Percentiles rank a stretch among this genome's conserved stretches.
phyloP scores from a whole-genome alignment of 2,329 filamentous ascomycete species.

The Coniochaeta pulveracea region DNA sequence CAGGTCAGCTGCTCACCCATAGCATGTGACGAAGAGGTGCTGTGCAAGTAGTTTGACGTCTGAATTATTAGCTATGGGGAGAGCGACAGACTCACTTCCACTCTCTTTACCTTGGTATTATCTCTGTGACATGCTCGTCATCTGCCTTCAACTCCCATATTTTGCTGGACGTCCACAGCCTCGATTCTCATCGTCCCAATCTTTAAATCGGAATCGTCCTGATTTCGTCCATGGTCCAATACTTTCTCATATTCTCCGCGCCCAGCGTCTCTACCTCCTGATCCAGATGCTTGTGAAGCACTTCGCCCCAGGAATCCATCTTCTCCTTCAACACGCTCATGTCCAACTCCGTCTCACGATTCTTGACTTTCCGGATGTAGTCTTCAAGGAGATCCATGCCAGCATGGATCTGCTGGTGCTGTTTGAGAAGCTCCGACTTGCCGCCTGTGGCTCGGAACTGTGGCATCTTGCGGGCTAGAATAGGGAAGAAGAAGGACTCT shows the following conservation, averaged over 20 bases:
- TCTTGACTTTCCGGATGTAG: conserved; percentile 52
- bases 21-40: no score
- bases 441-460: conserved; percentile 44
- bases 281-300: conserved; percentile 75
- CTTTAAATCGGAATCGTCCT: conserved; percentile 53
- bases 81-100: no score
- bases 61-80: no score
- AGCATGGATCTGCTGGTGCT: conserved; percentile 70
- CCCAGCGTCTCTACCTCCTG: conserved; percentile 70
- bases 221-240: conserved; percentile 72
- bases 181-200: not conserved
- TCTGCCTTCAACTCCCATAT: no score
- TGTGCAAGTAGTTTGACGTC: no score
- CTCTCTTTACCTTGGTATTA: no score
- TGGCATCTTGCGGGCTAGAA: conserved; percentile 67
- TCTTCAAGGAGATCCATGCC: conserved; percentile 58
- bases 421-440: conserved; percentile 46
- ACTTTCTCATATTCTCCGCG: conserved; percentile 79
- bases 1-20: no score
- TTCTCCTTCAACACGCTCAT: conserved; percentile 50
- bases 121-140: no score
- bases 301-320: conserved; percentile 68
- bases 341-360: conserved; percentile 49
- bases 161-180: not conserved
- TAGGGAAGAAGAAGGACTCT: conserved; percentile 69